Percentiles rank a stretch among this genome's conserved stretches.
phyloP scores from a whole-genome alignment of 2,329 filamentous ascomycete species.

The Canariomyces notabilis region DNA sequence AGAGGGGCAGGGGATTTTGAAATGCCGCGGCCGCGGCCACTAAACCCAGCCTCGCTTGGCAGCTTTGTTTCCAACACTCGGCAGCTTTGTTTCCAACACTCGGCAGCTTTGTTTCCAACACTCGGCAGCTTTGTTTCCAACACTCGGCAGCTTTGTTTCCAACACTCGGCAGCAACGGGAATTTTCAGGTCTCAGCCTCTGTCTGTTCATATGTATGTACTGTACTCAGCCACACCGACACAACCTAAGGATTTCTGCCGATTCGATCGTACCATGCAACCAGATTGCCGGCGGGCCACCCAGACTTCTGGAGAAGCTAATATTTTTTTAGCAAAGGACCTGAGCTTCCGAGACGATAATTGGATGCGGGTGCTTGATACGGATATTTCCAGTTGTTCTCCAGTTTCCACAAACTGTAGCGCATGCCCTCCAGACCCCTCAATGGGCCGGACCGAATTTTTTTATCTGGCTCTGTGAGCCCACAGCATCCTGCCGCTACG shows the following conservation, averaged over 20 bases:
- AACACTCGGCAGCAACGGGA: not conserved
- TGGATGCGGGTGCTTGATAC: no score
- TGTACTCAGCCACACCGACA: no score
- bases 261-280: not conserved
- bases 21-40: constrained; percentile 15
- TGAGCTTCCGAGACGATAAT: no score
- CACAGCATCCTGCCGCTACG: no score
- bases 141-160: not conserved
- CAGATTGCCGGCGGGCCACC: not conserved
- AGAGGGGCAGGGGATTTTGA: not conserved
- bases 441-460: no score
- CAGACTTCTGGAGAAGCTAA: no score
- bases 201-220: no score
- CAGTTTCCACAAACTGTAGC: no score
- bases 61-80: constrained; percentile 5
- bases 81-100: not conserved
- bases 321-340: no score
- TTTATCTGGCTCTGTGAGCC: no score
- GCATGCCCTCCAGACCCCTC: no score
- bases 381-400: no score
- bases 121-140: constrained; percentile 8
- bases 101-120: not conserved
- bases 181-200: constrained; percentile 5
- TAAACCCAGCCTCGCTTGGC: constrained; percentile 5
- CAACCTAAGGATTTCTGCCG: not conserved